Conservation (phyloP, 139 green algal species). For the Chlamydomonas asymmetrica region DNA sequence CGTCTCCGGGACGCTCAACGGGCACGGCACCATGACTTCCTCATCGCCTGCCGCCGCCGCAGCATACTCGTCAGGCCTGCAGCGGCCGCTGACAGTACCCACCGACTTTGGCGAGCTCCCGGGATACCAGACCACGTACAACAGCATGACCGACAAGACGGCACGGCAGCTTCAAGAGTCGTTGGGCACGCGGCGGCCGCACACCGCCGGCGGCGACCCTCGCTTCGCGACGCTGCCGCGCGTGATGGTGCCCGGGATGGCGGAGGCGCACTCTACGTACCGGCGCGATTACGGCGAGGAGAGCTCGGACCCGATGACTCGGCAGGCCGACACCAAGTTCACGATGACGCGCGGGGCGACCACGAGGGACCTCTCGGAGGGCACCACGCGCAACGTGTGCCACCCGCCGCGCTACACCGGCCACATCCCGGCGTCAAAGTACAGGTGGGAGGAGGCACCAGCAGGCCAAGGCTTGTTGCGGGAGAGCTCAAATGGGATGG, state of each 20-base stretch:
- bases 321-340: conserved; percentile 21
- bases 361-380: conserved; percentile 48
- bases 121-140: conserved; percentile 44
- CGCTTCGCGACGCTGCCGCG: conserved; percentile 38
- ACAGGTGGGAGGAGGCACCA: conserved; percentile 17
- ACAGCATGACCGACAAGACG: conserved; percentile 10
- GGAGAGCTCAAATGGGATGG: too few species aligned
- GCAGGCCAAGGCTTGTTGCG: not conserved
- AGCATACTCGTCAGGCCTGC: not conserved
- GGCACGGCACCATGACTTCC: too few species aligned
- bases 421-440: conserved; percentile 44
- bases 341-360: conserved; percentile 38
- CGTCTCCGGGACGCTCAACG: not conserved
- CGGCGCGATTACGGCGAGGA: conserved; percentile 37
- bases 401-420: conserved; percentile 64
- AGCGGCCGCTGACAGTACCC: conserved; percentile 22
- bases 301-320: conserved; percentile 43
- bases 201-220: not conserved
- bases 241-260: conserved; percentile 43
- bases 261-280: conserved; percentile 18
- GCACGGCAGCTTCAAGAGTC: not conserved
- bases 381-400: conserved; percentile 49
- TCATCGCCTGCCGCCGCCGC: not conserved
- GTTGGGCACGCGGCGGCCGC: not conserved
- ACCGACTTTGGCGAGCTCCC: conserved; percentile 35